Evolutionary conservation across 2,329 filamentous ascomycete species (phyloP).

Genomic region (Cadophora sp.): DNA sequence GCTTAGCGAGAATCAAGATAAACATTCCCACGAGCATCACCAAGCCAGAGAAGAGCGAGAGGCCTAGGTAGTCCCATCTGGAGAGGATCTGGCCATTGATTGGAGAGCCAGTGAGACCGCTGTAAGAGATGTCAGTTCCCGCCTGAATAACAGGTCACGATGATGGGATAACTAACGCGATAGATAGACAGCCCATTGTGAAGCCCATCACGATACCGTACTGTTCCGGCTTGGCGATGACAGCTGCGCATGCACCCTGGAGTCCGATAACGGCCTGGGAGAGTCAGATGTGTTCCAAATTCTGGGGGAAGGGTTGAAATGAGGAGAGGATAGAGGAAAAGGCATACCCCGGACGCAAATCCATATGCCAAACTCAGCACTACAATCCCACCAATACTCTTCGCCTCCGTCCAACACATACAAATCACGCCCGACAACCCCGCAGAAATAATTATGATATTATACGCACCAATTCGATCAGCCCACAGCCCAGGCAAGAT

Average conservation of each 20-base stretch:
- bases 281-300: too few species aligned
- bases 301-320: background rate
- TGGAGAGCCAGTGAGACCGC: slow-evolving; percentile 35
- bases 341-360: slow-evolving; percentile 31
- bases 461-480: slow-evolving; percentile 32
- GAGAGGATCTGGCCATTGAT: slow-evolving; percentile 36
- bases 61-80: slow-evolving; percentile 30
- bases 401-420: slow-evolving; percentile 33
- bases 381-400: slow-evolving; percentile 25
- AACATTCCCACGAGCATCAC: slow-evolving; percentile 33
- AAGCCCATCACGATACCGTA: slow-evolving; percentile 35
- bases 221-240: slow-evolving; percentile 29
- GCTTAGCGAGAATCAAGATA: slow-evolving; percentile 27
- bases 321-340: background rate
- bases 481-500: slow-evolving; percentile 32
- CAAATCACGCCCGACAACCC: slow-evolving; percentile 30
- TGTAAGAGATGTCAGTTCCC: background rate
- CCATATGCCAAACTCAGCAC: slow-evolving; percentile 34
- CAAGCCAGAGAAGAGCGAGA: slow-evolving; percentile 37
- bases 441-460: slow-evolving; percentile 31
- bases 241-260: slow-evolving; percentile 35
- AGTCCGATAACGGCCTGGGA: slow-evolving; percentile 34
- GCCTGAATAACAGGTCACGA: background rate
- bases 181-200: slow-evolving; percentile 33
- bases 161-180: slow-evolving; percentile 25